Evolutionary conservation across 495 filamentous ascomycete species (phyloP), one percentile per base, ranked within the genome.

Genomic region (Aspergillus sclerotiicarbonarius): DNA sequence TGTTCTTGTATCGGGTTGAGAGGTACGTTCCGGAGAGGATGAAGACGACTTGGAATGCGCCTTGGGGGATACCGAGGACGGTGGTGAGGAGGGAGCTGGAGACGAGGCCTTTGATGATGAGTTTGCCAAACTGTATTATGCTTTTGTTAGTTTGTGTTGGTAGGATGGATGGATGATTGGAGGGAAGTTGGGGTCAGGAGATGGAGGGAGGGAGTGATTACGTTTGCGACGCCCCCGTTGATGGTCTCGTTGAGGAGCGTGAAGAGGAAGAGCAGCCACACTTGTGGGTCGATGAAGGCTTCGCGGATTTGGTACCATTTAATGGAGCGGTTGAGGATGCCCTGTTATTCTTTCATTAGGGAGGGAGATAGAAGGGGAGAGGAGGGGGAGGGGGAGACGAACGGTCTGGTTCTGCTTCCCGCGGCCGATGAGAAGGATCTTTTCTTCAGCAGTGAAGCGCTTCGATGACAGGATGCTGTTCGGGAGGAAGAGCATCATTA

Each of bases 221-320:
- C 54, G 37, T 66, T 74, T 2, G 71, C 67, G 8, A 73, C 58
- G 7, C 69, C 71, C 19, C 73, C 71, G 48, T 76, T 76, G 57
- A 75, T 64, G 7, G 65, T 69, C 58, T 76, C 72, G 32, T 75
- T 71, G n/a, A 67, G 52, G 0, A 76, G 57, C 12, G 65, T 67
- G 49, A 73, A 73, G 16, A 70, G 54, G 55, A 69, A 63, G 39
- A 73, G 48, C 25, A 77, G 64, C 73, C 75, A 80, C 29, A 61
- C 62, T 59, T 74, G 73, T 30, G 70, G 55, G 53, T 81, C 78
- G 15, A 69, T n/a, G 4, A 77, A 52, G 10, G 73, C 68, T 57
- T 82, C 80, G 13, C 66, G 60, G 29, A 81, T 71, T 53, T 82
- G 80, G 45, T 73, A 71, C 68, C 63, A 67, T 60, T 77, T 79